Evolutionary conservation across 257 asterid genomes (phyloP).

Genomic region (Przewalskia tangutica): DNA sequence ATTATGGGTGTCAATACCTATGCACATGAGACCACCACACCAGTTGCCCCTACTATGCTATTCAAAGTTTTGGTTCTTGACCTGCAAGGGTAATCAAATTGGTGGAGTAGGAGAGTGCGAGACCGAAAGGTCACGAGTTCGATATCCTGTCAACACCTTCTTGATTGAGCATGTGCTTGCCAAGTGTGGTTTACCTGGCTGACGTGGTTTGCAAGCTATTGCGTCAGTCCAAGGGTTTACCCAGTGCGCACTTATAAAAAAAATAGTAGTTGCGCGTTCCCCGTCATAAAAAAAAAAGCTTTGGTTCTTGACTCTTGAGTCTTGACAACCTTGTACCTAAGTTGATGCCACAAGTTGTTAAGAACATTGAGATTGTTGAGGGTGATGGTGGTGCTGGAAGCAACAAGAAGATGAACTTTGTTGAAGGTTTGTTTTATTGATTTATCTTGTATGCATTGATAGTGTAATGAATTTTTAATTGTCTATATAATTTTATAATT

Average conservation of each 20-base stretch:
- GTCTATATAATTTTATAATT: too few species aligned
- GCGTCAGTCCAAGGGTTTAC: too few species aligned
- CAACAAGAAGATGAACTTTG: conserved; percentile 10
- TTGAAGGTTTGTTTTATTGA: neutral
- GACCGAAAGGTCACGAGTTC: too few species aligned
- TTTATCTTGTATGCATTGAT: neutral
- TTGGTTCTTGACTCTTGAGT: neutral
- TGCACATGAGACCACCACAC: neutral
- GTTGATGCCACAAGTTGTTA: conserved; percentile 7
- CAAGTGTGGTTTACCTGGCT: too few species aligned
- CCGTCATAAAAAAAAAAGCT: too few species aligned
- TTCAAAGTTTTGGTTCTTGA: conserved; percentile 10
- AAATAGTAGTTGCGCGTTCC: too few species aligned
- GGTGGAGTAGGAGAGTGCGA: too few species aligned
- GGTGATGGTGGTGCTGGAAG: conserved; percentile 11
- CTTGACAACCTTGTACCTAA: conserved; percentile 4
- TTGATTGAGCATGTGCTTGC: too few species aligned
- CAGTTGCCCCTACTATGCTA: conserved; percentile 2
- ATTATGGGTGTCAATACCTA: conserved; percentile 5
- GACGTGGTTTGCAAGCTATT: too few species aligned
- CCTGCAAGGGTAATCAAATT: too few species aligned
- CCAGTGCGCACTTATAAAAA: too few species aligned
- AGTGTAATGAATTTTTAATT: neutral
- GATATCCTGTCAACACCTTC: too few species aligned
- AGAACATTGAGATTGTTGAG: neutral